Percentiles rank a stretch among this genome's conserved stretches.
Evolutionary conservation across 306 rosid species (phyloP).

Genomic region (Abrus precatorius): DNA sequence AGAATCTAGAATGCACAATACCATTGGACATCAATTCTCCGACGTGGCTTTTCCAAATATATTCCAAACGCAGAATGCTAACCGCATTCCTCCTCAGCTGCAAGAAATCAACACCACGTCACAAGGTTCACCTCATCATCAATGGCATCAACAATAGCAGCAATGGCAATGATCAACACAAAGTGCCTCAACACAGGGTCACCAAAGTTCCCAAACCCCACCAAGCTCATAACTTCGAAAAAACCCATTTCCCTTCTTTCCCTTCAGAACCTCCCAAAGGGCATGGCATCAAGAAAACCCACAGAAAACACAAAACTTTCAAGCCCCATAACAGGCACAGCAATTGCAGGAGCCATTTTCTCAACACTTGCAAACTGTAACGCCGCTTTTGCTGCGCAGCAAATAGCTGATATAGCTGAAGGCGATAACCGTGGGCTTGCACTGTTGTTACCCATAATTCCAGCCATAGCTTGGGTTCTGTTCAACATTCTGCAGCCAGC

Average conservation of each 20-base stretch:
- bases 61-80: neutral
- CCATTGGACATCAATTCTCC: constrained; percentile 64
- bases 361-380: constrained; percentile 65
- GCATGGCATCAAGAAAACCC: constrained; percentile 23
- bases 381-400: constrained; percentile 85
- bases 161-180: constrained; percentile 80
- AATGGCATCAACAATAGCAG: constrained; percentile 87
- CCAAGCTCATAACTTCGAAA: constrained; percentile 56
- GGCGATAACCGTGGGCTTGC: constrained; percentile 91
- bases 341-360: constrained; percentile 85
- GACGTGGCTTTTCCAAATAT: constrained; percentile 47
- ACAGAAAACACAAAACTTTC: constrained; percentile 41
- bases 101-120: neutral
- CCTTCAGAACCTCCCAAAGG: constrained; percentile 70
- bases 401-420: constrained; percentile 76
- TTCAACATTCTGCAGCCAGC: constrained; percentile 93
- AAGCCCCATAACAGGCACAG: constrained; percentile 61
- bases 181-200: constrained; percentile 60
- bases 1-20: constrained; percentile 65
- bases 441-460: constrained; percentile 74
- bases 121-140: neutral
- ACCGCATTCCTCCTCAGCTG: neutral
- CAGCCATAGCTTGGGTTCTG: constrained; percentile 92
- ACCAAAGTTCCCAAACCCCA: constrained; percentile 57
- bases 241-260: constrained; percentile 64